Conservation (phyloP, 148 eudicot species). For the Fallopia convolvulus region DNA sequence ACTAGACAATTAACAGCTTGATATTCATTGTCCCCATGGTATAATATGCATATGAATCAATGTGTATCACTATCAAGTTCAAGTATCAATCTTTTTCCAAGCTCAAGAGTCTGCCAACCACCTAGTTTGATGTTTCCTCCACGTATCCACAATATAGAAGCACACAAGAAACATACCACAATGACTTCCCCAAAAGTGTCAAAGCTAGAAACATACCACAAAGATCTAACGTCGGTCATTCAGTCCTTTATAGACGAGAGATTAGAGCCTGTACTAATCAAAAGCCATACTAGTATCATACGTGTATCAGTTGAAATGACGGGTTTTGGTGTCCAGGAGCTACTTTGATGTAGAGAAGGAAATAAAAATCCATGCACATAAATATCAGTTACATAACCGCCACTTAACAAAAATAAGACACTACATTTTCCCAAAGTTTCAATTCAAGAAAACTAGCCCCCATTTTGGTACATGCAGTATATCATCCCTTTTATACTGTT, state of each 20-base stretch:
- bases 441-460: neutral
- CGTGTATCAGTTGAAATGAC: neutral
- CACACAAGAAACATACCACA: neutral
- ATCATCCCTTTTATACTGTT: slow-evolving; percentile 1
- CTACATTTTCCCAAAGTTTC: neutral
- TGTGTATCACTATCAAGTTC: too few relatives aligned
- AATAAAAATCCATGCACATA: neutral
- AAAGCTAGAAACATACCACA: neutral
- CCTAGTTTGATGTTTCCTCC: neutral
- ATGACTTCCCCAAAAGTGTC: neutral
- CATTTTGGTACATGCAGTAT: neutral
- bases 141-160: neutral
- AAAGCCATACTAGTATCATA: neutral
- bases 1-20: too few relatives aligned
- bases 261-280: neutral
- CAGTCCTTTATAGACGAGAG: neutral
- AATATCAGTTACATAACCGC: neutral
- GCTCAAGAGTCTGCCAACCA: neutral
- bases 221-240: neutral
- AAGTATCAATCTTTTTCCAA: neutral
- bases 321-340: neutral
- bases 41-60: too few relatives aligned
- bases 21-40: too few relatives aligned
- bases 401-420: neutral
- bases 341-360: neutral